These are phyloP conservation scores for Cucurbita ficifolia DNA, from an alignment of 306 rosid genomes.

Conservation along the genomic window DNA sequence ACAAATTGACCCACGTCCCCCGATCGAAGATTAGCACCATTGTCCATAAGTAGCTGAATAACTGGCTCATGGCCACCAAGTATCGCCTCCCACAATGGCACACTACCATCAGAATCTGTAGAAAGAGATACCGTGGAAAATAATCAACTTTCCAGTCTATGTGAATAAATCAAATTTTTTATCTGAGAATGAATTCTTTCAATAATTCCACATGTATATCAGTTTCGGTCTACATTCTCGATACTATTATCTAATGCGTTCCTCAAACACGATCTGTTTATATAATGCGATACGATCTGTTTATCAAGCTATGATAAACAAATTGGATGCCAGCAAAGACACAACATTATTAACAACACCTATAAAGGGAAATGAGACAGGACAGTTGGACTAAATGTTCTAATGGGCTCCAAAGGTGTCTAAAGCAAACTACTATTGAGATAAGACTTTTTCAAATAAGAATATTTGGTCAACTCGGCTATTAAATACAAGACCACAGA, in stretches of 20 bases:
- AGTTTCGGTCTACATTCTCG: neutral
- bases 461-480: neutral
- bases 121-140: neutral
- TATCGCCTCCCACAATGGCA: slow-evolving; percentile 79
- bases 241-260: neutral
- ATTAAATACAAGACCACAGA: neutral
- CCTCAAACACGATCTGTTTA: too few species aligned
- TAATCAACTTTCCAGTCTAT: neutral
- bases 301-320: slow-evolving; percentile 6
- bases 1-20: slow-evolving; percentile 62
- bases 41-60: slow-evolving; percentile 34
- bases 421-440: neutral
- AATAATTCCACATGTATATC: neutral
- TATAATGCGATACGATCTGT: neutral
- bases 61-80: slow-evolving; percentile 40
- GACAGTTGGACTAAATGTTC: neutral
- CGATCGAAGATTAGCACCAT: slow-evolving; percentile 36
- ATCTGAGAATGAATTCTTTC: neutral
- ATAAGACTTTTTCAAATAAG: neutral
- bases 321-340: slow-evolving; percentile 4
- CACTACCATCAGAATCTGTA: slow-evolving; percentile 64
- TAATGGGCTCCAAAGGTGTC: neutral
- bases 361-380: neutral
- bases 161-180: neutral
- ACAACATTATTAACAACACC: neutral